Base-by-base conservation (phyloP, 345 rosid species). In the Litchi chinensis region DNA sequence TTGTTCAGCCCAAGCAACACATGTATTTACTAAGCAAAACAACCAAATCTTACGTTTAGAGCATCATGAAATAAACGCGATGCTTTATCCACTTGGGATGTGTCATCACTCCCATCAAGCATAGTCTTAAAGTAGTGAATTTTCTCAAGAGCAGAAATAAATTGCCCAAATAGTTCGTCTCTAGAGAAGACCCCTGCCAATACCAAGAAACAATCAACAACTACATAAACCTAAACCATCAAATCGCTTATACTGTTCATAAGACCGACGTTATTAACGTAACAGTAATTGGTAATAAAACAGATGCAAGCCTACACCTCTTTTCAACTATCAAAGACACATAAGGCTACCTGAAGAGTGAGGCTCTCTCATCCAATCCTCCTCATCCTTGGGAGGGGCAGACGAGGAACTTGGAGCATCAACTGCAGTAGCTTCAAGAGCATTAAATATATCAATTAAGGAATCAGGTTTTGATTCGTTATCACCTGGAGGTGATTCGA, bases 81-180 rank as follows among this genome's bases (percentile, higher is more conserved):
- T 75, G 96, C 97, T 85, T 85, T 91, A 68, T 91, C 97, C 68
- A 95, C 79, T 81, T 84, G 93, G 69, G 80, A 78, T 76, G 91
- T 83, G 70, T 93, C 97, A 75, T 93, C 96, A 40, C 77, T 90
- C 66, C 93, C 96, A 50, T 90, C 92, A 67, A 90, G 81, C 48
- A 83, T 77, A 52, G 77, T 59, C 79, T 73, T 88, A 39, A 95
- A 85, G 81, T 85, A 91, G 79, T 86, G 86, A 21, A 83, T 74
- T 84, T 89, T 90, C 86, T 95, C 97, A 69, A 95, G 96, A 46
- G 97, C 98, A 71, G 88, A 88, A 82, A 93, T 82, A 83, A 93
- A 87, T 76, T 91, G 92, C 37, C 92, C 95, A 84, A 91, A 90
- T 22, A 93, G 90, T 77, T 91, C 98, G 74, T 95, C 98, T 83